Evolutionary conservation across 2,329 filamentous ascomycete species (phyloP), one percentile per base, ranked within the genome.

Genomic region (Exophiala dermatitidis): DNA sequence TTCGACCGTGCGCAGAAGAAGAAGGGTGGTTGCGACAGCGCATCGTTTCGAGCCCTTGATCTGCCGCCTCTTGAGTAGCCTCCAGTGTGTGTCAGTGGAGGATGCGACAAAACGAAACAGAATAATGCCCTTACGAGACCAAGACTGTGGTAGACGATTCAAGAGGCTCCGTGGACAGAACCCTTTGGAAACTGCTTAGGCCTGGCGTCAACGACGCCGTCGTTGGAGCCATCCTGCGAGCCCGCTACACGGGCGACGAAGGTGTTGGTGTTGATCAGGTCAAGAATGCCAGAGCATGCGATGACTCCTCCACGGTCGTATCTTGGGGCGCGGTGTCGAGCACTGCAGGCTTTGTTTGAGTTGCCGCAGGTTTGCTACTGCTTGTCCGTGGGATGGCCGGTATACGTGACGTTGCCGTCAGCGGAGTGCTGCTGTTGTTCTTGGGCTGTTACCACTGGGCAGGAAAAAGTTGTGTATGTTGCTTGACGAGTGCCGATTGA

Each of bases 11-110:
- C 88, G 86, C 48, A 90, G 81, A 41, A 98, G 82, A 30, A 97
- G 83, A 64, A 94, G 86, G 26, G 90, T 88, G 2, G 91, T 97
- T 57, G 90, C 90, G 54, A 93, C 83, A 53, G 93, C 93, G 72
- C 90, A 96, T 69, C 87, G 82, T 69, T 93, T 83, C 44, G 90
- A 88, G 61, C 88, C 88, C 57, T 81, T 82, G 65, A 98, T 95
- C 68, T 97, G 91, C 63, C 90, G 80, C 68, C 90, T 80, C 71
- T 95, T 96, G 60, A 98, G 80, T 19, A 96, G 83, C 48, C 88
- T 93, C 52, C 43, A 56, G 48, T 38, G 12, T 10, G 26, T 8
- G 33, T 37, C 5, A 29, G n/a, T 41, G 4, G 12, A 3, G 5
- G 19, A 41, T 28, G 6, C 19, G 5, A 41, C 5, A 4, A n/a